Base-by-base conservation (phyloP, 345 rosid genomes). In the Arabidopsis arenosa region DNA sequence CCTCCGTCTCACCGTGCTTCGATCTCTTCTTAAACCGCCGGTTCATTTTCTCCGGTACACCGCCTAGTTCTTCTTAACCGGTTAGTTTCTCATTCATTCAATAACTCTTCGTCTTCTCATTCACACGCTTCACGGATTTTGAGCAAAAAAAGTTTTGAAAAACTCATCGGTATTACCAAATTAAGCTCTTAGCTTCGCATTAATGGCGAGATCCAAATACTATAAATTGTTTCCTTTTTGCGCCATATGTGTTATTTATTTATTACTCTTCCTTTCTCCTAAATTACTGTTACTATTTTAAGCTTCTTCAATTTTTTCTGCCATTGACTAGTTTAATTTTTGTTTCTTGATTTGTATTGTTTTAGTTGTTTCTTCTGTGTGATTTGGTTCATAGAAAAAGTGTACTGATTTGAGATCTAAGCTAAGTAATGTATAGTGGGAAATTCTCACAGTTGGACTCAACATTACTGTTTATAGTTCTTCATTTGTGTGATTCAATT, bases 121-220 rank as follows among this genome's bases (percentile, higher is more conserved):
- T 62, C 51, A 43, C 53, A 28, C 5, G 51, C 44, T 54, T 41
- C 71, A 44, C 56, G 3, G 71, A 44, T 52, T 30, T 63, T 60
- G 47, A 59, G 37, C 62, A 4, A 53, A 53, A 11, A 53, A 53
- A 11, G 37, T 2, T 60, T 43, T 54, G 41, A 23, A 75, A 36
- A 67, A 75, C 74, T 68, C 63, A 60, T 60, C 55, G 68, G 62
- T 58, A 54, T 69, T 62, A 70, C 52, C 58, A 18, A 62, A 54
- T 55, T 6, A 63, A 76, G 75, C 70, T 70, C 48, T 13, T 47
- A 32, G 70, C 40, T 77, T 70, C 26, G 48, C 52, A 71, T 77
- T 63, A 28, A 77, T 64, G 80, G 80, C 61, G 54, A 70, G 80
- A 77, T 77, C 76, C 66, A 64, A 28, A 28, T 3, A 58, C 72